These are phyloP conservation scores for Limtongia smithiae DNA, from an alignment of 805 yeast genomes.

Conservation along the genomic window DNA sequence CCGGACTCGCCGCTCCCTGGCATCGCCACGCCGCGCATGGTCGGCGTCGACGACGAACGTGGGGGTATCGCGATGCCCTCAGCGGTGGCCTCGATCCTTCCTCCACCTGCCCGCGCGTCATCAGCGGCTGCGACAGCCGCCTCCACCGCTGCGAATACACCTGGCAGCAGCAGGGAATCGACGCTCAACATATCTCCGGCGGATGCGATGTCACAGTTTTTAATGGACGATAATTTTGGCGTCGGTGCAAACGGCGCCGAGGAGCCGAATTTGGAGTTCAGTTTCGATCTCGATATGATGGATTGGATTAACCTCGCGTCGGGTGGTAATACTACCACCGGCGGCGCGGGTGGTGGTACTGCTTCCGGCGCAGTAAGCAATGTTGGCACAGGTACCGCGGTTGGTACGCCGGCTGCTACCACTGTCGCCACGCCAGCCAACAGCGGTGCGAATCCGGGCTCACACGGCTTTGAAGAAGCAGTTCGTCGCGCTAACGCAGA, in stretches of 20 bases:
- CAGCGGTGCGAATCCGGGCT: neutral
- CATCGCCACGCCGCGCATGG: no score
- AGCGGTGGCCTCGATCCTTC: no score
- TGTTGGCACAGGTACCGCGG: neutral
- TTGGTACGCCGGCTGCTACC: neutral
- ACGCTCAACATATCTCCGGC: conserved; percentile 25
- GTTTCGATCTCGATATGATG: conserved; percentile 28
- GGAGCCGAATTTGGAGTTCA: conserved; percentile 20
- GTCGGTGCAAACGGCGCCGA: conserved; percentile 19
- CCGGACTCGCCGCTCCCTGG: conserved; percentile 26
- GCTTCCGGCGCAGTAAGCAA: conserved; percentile 4
- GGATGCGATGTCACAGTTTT: conserved; percentile 28
- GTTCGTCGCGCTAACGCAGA: conserved; percentile 24
- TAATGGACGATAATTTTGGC: conserved; percentile 27
- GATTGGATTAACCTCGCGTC: conserved; percentile 28
- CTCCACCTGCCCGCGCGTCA: neutral
- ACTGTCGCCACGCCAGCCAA: neutral
- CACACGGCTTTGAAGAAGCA: conserved; percentile 17
- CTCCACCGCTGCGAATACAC: neutral
- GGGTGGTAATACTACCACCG: conserved; percentile 1
- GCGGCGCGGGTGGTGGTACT: conserved; percentile 1
- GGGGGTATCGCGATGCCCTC: no score
- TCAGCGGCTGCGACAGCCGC: neutral
- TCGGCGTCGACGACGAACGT: no score
- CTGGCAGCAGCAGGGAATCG: conserved; percentile 7